Percentiles rank a stretch among this genome's conserved stretches.
Conservation (phyloP, 768 basidiomycete genomes). For the Trametes gibbosa region DNA sequence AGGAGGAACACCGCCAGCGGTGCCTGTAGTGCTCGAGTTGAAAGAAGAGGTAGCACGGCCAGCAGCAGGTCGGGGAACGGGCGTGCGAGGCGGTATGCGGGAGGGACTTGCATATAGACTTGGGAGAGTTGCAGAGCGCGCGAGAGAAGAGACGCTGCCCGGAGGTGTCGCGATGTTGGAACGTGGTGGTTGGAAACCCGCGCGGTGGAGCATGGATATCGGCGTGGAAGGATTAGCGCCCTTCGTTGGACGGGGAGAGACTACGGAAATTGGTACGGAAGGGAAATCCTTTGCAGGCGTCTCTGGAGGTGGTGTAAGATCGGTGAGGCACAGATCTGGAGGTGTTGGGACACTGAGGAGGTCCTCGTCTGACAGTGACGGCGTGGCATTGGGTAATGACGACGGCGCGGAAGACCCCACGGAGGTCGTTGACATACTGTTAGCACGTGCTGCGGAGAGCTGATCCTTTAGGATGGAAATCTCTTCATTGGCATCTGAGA, state of each 20-base stretch:
- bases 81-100: slow-evolving; percentile 29
- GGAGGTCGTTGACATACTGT: slow-evolving; percentile 20
- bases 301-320: slow-evolving; percentile 48
- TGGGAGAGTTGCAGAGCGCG: slow-evolving; percentile 58
- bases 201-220: slow-evolving; percentile 41
- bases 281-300: slow-evolving; percentile 30
- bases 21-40: slow-evolving; percentile 31
- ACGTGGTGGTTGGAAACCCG: slow-evolving; percentile 42
- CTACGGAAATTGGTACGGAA: slow-evolving; percentile 1
- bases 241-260: slow-evolving; percentile 12
- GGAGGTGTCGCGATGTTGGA: slow-evolving; percentile 40
- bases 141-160: slow-evolving; percentile 44
- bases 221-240: neutral
- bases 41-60: slow-evolving; percentile 36
- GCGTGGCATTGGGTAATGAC: slow-evolving; percentile 28
- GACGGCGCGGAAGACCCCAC: slow-evolving; percentile 28
- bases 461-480: slow-evolving; percentile 81
- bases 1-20: slow-evolving; percentile 31
- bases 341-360: slow-evolving; percentile 59
- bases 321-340: slow-evolving; percentile 57
- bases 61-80: slow-evolving; percentile 34
- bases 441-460: slow-evolving; percentile 39
- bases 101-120: slow-evolving; percentile 48
- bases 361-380: slow-evolving; percentile 50
- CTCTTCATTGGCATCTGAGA: slow-evolving; percentile 80